Base-by-base conservation (phyloP, 2,329 filamentous ascomycete species). In the Akanthomyces lecanii region DNA sequence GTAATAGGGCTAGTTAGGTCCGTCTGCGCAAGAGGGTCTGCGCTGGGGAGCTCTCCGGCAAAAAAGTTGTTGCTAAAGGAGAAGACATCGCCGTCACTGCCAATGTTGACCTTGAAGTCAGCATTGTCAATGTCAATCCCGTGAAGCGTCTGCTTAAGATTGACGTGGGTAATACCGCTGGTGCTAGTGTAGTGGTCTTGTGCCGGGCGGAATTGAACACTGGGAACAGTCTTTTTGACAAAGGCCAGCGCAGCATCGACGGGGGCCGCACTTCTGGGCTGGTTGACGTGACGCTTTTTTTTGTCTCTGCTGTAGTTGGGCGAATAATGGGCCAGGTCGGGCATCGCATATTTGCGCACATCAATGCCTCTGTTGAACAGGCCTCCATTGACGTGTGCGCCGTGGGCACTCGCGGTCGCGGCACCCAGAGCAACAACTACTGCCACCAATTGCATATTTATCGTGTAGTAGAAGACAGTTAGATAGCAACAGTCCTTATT, bases 71-170 rank as follows among this genome's bases (percentile, higher is more conserved):
- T 83, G 45, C 84, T 83, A 64, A 81, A 84, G 1, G 83, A 86
- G 72, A 87, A 84, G 58, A 87, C 74, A 11, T 73, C 76, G 30
- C 85, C 84, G 64, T 86, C 78, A 66, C 4, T 6, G 75, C 82
- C 74, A 67, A 85, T 82, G 65, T 86, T 86, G 54, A 86, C 81
- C 58, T 85, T 85, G 68, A 85, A 84, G 68, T 85, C 82, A 1
- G 81, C 82, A 67, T 86, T 86, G 67, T 86, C 84, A 64, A 87
- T 80, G 65, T 86, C 84, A 28, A 86, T 70, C 1, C 80, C 84
- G 61, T 85, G 81, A 7, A 77, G 74, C 0, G 83, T 86, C 73
- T 87, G 85, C 72, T 82, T 83, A 69, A 86, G 84, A 70, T 85
- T 79, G 66, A 85, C 82, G 67, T 87, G 84, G 0, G 77, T 77